Evolutionary conservation across 2,329 filamentous ascomycete species (phyloP), one percentile per base, ranked within the genome.

Genomic region (Colletotrichum musae): DNA sequence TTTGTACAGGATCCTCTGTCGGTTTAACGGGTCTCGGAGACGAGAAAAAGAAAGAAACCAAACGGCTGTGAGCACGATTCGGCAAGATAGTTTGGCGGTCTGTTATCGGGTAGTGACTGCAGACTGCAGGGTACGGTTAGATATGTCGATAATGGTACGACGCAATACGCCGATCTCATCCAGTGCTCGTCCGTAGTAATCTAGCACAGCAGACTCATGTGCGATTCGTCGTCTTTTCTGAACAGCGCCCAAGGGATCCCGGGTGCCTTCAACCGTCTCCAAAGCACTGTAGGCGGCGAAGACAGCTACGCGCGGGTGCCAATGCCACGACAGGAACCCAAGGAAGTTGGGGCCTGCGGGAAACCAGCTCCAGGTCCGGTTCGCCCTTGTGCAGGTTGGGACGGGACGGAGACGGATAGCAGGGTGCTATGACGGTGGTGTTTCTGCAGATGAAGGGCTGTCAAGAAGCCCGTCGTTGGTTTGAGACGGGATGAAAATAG

Each of bases 191-290:
- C 26, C 45, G 60, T 51, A 39, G 43, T 48, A 56, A 56, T 51
- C 10, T 48, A 53, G 32, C 51, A 52, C 41, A 36, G 13, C 26
- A 43, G 50, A 24, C 43, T 18, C 4, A 39, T 18, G 18, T 41
- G 15, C 60, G 45, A 57, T 67, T 61, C 36, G 66, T 59, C 28
- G 32, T 59, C 41, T 16, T 26, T 41, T n/a, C n/a, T 28, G 18
- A 45, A 16, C 32, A 36, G 32, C 32, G 39, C n/a, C 41, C 65
- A 59, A 64, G 61, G 65, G 54, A 36, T 36, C 32, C 32, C 32
- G 18, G 15, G 65, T 59, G 65, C 60, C 54, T 65, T 54, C 21
- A 26, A 18, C 26, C 62, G 28, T 24, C 52, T 47, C 60, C 18
- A 45, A 60, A 50, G 56, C 36, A 48, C 47, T 47, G 45, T 9